Percentiles rank a stretch among this genome's conserved stretches.
Evolutionary conservation across 140 eudicot species (phyloP).

Genomic region (Flaveria floridana): DNA sequence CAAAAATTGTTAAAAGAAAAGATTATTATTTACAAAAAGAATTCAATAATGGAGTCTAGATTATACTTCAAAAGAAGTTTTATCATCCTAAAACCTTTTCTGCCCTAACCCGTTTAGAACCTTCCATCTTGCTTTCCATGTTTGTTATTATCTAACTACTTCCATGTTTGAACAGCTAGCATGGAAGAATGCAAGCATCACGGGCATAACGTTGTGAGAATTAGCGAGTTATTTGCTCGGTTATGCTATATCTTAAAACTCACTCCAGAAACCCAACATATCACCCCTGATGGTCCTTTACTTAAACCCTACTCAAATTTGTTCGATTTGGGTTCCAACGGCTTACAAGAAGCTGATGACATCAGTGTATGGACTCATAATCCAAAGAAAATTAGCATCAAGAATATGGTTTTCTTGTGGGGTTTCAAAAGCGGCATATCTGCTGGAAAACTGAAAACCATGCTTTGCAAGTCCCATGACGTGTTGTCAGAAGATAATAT

Average conservation of each 20-base stretch:
- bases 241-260: conserved; percentile 56
- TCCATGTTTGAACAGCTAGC: conserved; percentile 39
- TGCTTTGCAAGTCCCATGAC: conserved; percentile 48
- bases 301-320: conserved; percentile 41
- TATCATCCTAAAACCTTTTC: background rate
- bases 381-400: conserved; percentile 42
- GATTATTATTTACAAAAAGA: no score
- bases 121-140: background rate
- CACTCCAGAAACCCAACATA: conserved; percentile 33
- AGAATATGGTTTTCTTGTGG: conserved; percentile 76
- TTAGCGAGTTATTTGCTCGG: conserved; percentile 66
- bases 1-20: no score
- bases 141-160: background rate
- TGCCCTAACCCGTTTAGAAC: background rate
- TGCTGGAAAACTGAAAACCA: conserved; percentile 50
- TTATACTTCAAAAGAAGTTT: no score
- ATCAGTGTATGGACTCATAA: conserved; percentile 53
- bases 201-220: conserved; percentile 58
- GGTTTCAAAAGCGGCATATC: conserved; percentile 68
- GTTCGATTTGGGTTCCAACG: conserved; percentile 38
- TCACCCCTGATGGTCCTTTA: conserved; percentile 32
- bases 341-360: conserved; percentile 47
- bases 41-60: no score
- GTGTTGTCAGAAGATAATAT: conserved; percentile 46
- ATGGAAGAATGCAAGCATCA: conserved; percentile 52